These are phyloP conservation scores for Sherardia arvensis DNA, from an alignment of 257 asterid genomes.

Conservation along the genomic window DNA sequence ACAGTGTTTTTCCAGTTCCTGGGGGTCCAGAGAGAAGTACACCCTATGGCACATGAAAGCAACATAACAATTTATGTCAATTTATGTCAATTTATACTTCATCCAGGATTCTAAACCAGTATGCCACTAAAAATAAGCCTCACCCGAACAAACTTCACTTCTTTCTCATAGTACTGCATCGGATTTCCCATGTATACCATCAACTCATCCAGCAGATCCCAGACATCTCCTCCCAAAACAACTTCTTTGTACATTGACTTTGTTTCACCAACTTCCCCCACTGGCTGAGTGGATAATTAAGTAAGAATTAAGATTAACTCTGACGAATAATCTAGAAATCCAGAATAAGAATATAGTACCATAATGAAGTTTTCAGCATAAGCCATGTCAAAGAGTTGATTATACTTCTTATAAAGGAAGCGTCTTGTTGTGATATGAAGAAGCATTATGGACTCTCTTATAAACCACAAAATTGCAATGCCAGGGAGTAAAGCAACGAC, in stretches of 20 bases:
- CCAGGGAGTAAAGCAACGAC: slow-evolving; percentile 83
- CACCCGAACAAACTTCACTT: slow-evolving; percentile 93
- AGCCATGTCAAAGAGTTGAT: slow-evolving; percentile 83
- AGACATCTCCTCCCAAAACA: slow-evolving; percentile 96
- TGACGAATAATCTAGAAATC: not conserved
- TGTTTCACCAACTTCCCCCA: slow-evolving; percentile 75
- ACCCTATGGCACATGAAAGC: slow-evolving; percentile 49
- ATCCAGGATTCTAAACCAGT: slow-evolving; percentile 8
- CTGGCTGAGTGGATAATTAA: slow-evolving; percentile 59
- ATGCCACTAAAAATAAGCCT: slow-evolving; percentile 20
- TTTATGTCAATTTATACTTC: slow-evolving; percentile 13
- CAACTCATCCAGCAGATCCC: slow-evolving; percentile 97
- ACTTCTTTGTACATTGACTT: slow-evolving; percentile 90
- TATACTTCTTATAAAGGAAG: slow-evolving; percentile 70
- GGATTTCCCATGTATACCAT: slow-evolving; percentile 95
- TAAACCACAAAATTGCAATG: slow-evolving; percentile 71
- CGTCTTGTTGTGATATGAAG: slow-evolving; percentile 73
- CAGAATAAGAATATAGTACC: slow-evolving; percentile 39
- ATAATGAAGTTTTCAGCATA: slow-evolving; percentile 85
- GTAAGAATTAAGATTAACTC: slow-evolving; percentile 17
- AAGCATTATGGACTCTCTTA: slow-evolving; percentile 78
- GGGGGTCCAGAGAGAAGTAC: slow-evolving; percentile 99
- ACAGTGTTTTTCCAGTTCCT: slow-evolving; percentile 97
- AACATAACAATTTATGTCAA: slow-evolving; percentile 5
- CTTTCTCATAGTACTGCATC: slow-evolving; percentile 87